Conservation (phyloP, 441 rosid species). For the Caryocar brasiliense region DNA sequence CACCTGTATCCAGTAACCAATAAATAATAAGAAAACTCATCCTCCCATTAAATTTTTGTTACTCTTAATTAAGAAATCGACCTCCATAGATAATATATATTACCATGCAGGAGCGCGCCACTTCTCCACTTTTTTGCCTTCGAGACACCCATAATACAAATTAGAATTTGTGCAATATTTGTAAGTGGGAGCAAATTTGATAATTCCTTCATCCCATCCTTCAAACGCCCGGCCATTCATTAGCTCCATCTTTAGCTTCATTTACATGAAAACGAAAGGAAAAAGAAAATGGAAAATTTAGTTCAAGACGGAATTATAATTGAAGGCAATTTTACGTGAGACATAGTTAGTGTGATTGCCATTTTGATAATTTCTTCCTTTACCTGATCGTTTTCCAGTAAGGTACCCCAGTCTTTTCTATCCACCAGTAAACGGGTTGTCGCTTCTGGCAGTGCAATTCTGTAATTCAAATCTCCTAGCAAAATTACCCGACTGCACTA, state of each 20-base stretch:
- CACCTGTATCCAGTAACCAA: conserved; percentile 27
- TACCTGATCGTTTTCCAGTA: conserved; percentile 79
- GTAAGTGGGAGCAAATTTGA: conserved; percentile 82
- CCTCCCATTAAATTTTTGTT: no score
- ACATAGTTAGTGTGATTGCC: no score
- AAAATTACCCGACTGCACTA: conserved; percentile 53
- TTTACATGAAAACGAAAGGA: neutral
- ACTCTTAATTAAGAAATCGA: no score
- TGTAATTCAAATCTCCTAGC: conserved; percentile 83
- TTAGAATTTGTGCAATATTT: conserved; percentile 69
- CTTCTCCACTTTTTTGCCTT: conserved; percentile 45
- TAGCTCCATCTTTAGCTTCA: conserved; percentile 62
- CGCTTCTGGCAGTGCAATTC: conserved; percentile 68
- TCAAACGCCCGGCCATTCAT: conserved; percentile 41
- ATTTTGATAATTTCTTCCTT: neutral
- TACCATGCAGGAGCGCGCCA: conserved; percentile 92
- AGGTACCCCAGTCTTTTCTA: conserved; percentile 42
- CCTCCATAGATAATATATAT: no score
- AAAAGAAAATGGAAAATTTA: neutral
- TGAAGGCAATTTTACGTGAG: no score
- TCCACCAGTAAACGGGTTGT: conserved; percentile 49
- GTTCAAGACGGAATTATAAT: no score
- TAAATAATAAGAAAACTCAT: no score
- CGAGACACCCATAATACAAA: conserved; percentile 49
- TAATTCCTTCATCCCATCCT: conserved; percentile 75